Percentiles rank a stretch among this genome's conserved stretches.
Evolutionary conservation across 2,329 filamentous ascomycete genomes (phyloP).

Genomic region (Claviceps pusilla): DNA sequence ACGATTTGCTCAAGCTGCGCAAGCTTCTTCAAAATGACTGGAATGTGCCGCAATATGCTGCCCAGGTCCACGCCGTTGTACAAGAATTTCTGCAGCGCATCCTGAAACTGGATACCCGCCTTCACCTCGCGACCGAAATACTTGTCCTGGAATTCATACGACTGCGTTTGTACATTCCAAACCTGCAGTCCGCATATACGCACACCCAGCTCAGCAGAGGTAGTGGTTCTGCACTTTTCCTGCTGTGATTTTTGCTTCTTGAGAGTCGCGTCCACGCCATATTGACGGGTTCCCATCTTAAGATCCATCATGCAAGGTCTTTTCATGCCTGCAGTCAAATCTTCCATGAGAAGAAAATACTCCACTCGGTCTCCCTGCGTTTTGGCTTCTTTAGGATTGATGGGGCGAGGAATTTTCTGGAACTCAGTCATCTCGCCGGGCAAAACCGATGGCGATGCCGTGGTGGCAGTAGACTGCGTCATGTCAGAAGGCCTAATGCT

Average conservation of each 20-base stretch:
- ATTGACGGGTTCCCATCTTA: constrained; percentile 97
- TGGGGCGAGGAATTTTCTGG: constrained; percentile 39
- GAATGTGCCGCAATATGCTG: constrained; percentile 75
- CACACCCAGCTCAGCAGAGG: constrained; percentile 80
- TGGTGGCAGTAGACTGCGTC: constrained; percentile 12
- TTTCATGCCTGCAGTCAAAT: constrained; percentile 92
- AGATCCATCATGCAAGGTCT: constrained; percentile 91
- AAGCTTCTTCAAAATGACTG: constrained; percentile 72
- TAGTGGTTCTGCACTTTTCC: constrained; percentile 83
- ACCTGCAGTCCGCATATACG: constrained; percentile 91
- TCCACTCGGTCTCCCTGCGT: constrained; percentile 56
- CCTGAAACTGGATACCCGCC: constrained; percentile 76
- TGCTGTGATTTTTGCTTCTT: constrained; percentile 91
- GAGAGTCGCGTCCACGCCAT: constrained; percentile 77
- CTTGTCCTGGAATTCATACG: constrained; percentile 94
- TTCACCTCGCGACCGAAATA: constrained; percentile 86
- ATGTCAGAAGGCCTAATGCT: neutral
- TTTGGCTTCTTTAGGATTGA: constrained; percentile 47
- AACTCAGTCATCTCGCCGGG: constrained; percentile 23
- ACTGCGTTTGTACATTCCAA: constrained; percentile 73
- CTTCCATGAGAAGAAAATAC: constrained; percentile 85
- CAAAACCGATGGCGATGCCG: constrained; percentile 18
- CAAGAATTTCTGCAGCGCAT: constrained; percentile 74
- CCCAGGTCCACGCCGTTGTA: constrained; percentile 74
- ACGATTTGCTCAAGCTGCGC: constrained; percentile 73